Evolutionary conservation across 1,284 basidiomycete genomes (phyloP).

Genomic region (Pseudozyma tsukubaensis): DNA sequence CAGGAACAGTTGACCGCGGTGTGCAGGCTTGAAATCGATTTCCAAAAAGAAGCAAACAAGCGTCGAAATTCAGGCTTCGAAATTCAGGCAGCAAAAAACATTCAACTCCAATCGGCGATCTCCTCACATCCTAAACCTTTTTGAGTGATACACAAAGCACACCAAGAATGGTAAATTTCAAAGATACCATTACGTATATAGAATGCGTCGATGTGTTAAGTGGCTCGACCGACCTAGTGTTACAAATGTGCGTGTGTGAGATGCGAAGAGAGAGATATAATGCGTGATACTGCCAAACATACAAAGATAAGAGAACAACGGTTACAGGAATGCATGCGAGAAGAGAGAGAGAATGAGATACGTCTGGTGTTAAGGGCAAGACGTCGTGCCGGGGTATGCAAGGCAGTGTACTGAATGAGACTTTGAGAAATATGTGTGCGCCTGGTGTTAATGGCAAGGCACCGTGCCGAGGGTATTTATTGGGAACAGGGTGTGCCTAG

Average conservation of each 20-base stretch:
- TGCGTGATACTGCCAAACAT: constrained; percentile 20
- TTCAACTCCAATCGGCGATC: not conserved
- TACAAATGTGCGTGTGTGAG: constrained; percentile 21
- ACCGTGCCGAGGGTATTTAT: constrained; percentile 36
- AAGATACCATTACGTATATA: constrained; percentile 36
- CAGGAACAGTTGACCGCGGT: no score
- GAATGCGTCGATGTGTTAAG: constrained; percentile 51
- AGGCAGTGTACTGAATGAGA: constrained; percentile 9
- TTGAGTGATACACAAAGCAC: no score
- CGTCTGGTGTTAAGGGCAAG: constrained; percentile 49
- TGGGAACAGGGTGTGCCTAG: constrained; percentile 13
- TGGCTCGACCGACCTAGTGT: constrained; percentile 52
- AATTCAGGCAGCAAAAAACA: not conserved
- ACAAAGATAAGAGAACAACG: constrained; percentile 10
- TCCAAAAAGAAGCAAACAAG: no score
- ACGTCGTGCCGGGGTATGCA: constrained; percentile 37
- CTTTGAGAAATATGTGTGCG: constrained; percentile 3
- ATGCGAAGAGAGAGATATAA: constrained; percentile 9
- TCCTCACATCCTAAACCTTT: no score
- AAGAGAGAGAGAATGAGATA: constrained; percentile 3
- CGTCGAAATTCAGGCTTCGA: no score
- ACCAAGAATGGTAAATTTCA: not conserved
- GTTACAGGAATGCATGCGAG: constrained; percentile 43
- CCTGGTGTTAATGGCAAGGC: constrained; percentile 51
- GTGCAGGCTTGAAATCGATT: no score